These are phyloP conservation scores for Gracilariopsis chorda DNA, from an alignment of 23 red algal species.

Conservation along the genomic window DNA sequence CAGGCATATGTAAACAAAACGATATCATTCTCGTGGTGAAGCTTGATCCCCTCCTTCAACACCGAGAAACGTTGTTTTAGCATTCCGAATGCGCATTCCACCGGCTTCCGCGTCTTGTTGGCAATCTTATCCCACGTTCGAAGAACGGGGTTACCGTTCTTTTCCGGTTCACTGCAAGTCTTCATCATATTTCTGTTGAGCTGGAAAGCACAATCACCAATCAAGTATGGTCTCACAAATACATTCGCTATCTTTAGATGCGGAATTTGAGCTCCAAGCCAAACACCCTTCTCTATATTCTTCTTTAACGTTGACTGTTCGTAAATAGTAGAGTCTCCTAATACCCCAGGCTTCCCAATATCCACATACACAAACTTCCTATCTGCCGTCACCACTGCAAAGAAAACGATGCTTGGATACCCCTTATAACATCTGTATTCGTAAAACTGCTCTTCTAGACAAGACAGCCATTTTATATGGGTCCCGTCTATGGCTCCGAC, in stretches of 20 bases:
- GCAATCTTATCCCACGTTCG: background rate
- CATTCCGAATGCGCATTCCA: constrained; percentile 30
- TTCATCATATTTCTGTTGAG: constrained; percentile 18
- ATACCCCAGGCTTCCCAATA: background rate
- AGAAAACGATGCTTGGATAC: constrained; percentile 5
- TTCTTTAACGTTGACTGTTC: background rate
- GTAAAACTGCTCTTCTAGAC: background rate
- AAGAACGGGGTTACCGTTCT: background rate
- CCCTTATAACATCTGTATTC: constrained; percentile 35
- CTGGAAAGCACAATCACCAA: constrained; percentile 17
- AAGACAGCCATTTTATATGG: background rate
- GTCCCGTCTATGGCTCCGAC: background rate
- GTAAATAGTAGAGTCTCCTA: constrained; percentile 12
- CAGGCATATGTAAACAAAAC: too few relatives aligned
- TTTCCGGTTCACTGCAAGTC: background rate
- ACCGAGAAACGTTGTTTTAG: background rate
- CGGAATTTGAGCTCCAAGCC: background rate
- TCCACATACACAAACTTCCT: background rate
- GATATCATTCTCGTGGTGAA: constrained; percentile 24
- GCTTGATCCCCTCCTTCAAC: background rate
- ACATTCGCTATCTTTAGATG: background rate
- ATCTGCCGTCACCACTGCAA: background rate
- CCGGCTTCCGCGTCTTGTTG: background rate
- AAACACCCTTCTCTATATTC: background rate
- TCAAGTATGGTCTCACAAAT: background rate